Evolutionary conservation across 2,329 filamentous ascomycete genomes (phyloP).

Genomic region (Aureobasidium lini): DNA sequence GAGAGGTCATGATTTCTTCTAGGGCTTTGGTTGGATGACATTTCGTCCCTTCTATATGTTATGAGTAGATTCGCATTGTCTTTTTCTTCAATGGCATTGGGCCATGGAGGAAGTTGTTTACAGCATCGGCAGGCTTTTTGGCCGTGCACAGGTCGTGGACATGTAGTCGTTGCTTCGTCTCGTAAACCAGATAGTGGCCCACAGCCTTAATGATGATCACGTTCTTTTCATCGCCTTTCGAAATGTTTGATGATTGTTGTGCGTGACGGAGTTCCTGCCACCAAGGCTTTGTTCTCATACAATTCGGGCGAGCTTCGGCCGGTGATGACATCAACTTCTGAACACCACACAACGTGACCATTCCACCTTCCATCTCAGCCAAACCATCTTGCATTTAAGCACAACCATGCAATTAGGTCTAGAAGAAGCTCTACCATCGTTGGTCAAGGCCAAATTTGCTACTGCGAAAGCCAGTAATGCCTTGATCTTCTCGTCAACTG

Average conservation of each 20-base stretch:
- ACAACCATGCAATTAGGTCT: slow-evolving; percentile 14
- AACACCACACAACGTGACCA: neutral
- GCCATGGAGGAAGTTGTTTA: neutral
- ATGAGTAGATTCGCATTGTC: neutral
- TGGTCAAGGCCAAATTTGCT: slow-evolving; percentile 32
- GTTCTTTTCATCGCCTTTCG: neutral
- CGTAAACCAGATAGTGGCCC: neutral
- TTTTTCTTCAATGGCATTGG: neutral
- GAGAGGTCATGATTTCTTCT: neutral
- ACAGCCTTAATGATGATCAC: neutral
- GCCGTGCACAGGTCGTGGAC: neutral
- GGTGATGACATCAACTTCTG: neutral
- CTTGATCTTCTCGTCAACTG: slow-evolving; percentile 34
- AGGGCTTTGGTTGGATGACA: neutral
- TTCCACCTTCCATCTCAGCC: neutral
- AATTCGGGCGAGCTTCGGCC: neutral
- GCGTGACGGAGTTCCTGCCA: neutral
- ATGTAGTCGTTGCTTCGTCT: neutral
- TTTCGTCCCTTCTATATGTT: neutral
- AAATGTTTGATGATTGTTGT: neutral
- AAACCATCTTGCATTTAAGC: neutral
- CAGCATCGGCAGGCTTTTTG: neutral
- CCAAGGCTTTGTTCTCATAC: neutral
- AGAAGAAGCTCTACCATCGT: slow-evolving; percentile 14
- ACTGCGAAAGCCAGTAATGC: slow-evolving; percentile 28